Evolutionary conservation across 2,329 filamentous ascomycete genomes (phyloP).

Genomic region (Trichophyton simii): DNA sequence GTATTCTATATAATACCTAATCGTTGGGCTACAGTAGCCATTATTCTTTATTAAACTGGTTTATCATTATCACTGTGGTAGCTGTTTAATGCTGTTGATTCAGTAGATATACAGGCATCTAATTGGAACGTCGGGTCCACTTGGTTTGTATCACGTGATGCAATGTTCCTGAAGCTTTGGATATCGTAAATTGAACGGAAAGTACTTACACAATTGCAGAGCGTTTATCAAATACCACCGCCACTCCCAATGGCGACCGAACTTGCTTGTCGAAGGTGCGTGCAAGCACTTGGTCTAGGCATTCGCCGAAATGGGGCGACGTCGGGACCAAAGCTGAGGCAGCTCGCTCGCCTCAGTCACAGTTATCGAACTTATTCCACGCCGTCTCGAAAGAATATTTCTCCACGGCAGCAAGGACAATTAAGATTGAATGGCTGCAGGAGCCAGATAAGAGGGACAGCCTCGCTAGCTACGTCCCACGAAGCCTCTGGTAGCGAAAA

Average conservation of each 20-base stretch:
- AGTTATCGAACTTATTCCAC: conserved; percentile 18
- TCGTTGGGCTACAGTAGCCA: too few species aligned
- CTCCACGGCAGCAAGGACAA: background rate
- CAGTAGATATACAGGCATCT: too few species aligned
- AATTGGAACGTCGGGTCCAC: too few species aligned
- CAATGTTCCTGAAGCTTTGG: background rate
- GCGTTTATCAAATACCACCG: background rate
- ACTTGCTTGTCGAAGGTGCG: conserved; percentile 31
- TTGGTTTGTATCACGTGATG: background rate
- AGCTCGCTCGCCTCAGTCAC: conserved; percentile 18
- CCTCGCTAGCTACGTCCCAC: conserved; percentile 7
- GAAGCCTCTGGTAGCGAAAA: conserved; percentile 7
- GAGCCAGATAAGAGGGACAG: conserved; percentile 14
- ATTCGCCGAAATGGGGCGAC: conserved; percentile 16
- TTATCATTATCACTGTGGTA: too few species aligned
- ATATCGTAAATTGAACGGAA: background rate
- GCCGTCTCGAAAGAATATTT: conserved; percentile 12
- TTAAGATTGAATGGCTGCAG: background rate
- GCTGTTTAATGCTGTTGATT: too few species aligned
- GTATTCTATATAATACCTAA: background rate
- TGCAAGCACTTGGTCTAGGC: conserved; percentile 25
- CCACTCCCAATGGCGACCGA: conserved; percentile 25
- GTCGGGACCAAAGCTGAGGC: conserved; percentile 17
- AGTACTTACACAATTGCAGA: background rate
- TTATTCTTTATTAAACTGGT: too few species aligned